These are phyloP conservation scores for Cryphonectria carpinicola DNA, from an alignment of 2,329 filamentous ascomycete species.

Conservation along the genomic window DNA sequence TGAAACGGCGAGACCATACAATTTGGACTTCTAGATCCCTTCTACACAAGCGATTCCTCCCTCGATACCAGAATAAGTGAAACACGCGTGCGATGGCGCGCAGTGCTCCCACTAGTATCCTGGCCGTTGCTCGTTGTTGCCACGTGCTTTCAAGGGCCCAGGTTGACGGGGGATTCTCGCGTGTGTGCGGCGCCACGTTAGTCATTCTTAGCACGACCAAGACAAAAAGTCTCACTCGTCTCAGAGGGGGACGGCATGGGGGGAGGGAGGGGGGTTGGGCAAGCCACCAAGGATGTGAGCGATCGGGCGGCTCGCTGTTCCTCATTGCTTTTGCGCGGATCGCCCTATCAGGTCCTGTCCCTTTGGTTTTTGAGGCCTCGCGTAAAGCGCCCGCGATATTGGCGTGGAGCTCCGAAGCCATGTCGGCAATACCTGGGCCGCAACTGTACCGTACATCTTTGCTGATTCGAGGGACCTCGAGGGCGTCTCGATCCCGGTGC, in stretches of 20 bases:
- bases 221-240: neutral
- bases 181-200: conserved; percentile 10
- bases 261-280: too few species aligned
- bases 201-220: conserved; percentile 1
- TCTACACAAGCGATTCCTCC: conserved; percentile 1
- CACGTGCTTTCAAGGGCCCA: conserved; percentile 10
- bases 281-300: neutral
- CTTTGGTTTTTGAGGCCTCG: neutral
- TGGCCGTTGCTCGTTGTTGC: conserved; percentile 5
- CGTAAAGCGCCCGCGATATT: neutral
- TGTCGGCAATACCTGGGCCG: neutral
- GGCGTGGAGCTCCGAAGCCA: conserved; percentile 15
- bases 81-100: conserved; percentile 1
- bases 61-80: conserved; percentile 5
- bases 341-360: neutral
- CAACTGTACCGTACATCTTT: neutral
- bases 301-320: neutral
- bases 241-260: neutral
- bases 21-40: conserved; percentile 2
- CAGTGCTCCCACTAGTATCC: conserved; percentile 1
- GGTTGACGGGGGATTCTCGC: neutral
- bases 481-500: conserved; percentile 1
- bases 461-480: neutral
- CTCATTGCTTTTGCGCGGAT: conserved; percentile 4
- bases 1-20: neutral